A percentile compares a stretch with the other conserved stretches of the same genome.
Evolutionary conservation across 768 basidiomycete species (phyloP).

Genomic region (Kwoniella sp.): DNA sequence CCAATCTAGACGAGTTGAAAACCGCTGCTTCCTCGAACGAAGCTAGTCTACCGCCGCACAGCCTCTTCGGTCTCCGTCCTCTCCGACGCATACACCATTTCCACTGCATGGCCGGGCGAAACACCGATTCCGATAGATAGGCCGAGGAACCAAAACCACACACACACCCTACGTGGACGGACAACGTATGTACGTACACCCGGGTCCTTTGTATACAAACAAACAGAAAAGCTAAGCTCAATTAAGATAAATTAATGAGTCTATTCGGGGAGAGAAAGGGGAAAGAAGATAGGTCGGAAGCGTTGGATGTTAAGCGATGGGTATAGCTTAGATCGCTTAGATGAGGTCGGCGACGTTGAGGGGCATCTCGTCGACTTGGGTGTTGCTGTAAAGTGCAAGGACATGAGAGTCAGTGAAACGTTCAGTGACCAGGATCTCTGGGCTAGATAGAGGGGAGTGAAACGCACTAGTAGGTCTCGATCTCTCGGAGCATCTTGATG

Average conservation of each 20-base stretch:
- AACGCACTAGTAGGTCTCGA: slow-evolving; percentile 67
- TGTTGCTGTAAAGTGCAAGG: slow-evolving; percentile 36
- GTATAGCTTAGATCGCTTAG: slow-evolving; percentile 57
- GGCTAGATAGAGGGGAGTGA: slow-evolving; percentile 85
- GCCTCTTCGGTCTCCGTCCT: slow-evolving; percentile 44
- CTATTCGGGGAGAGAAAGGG: slow-evolving; percentile 3
- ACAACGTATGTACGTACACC: background rate
- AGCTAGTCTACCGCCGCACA: slow-evolving; percentile 43
- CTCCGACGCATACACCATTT: slow-evolving; percentile 31
- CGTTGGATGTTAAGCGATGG: background rate
- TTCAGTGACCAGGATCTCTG: slow-evolving; percentile 39
- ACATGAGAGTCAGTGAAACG: slow-evolving; percentile 18
- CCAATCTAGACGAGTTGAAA: slow-evolving; percentile 38
- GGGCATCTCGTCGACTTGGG: slow-evolving; percentile 88
- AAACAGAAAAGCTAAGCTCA: background rate
- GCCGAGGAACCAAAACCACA: slow-evolving; percentile 1
- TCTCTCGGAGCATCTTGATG: slow-evolving; percentile 93
- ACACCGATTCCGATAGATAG: background rate
- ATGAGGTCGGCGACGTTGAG: slow-evolving; percentile 96
- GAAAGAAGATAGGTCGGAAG: background rate
- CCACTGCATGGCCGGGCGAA: slow-evolving; percentile 1
- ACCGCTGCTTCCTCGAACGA: slow-evolving; percentile 29
- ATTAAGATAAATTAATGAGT: slow-evolving; percentile 8
- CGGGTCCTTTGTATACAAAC: slow-evolving; percentile 1
- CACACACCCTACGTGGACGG: background rate